Conservation (phyloP, 192 early-diverging fungal species). For the Paraglomus occultum region DNA sequence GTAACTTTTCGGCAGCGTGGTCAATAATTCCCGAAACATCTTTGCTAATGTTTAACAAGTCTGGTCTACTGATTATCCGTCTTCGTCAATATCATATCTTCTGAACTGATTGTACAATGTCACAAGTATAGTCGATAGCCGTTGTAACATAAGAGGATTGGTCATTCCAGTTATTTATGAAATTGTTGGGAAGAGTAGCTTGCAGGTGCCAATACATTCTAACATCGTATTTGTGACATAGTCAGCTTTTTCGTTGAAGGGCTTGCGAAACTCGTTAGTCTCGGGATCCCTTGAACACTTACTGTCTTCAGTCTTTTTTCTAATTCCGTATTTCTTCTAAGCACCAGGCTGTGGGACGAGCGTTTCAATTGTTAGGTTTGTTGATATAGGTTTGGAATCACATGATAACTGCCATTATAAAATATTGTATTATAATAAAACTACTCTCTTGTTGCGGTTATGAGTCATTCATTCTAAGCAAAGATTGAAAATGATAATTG, state of each 20-base stretch:
- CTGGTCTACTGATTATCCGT: conserved; percentile 39
- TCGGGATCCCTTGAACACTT: conserved; percentile 44
- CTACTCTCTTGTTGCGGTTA: no score
- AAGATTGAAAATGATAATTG: no score
- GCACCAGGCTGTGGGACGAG: no score
- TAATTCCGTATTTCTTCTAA: no score
- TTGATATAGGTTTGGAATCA: no score
- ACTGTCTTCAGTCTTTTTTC: no score
- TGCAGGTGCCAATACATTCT: conserved; percentile 74
- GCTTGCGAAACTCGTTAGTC: conserved; percentile 43
- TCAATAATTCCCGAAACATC: conserved; percentile 32
- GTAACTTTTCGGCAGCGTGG: conserved; percentile 37
- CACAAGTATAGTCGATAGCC: conserved; percentile 59
- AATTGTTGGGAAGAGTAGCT: conserved; percentile 58
- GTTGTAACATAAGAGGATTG: conserved; percentile 71
- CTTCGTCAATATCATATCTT: conserved; percentile 31
- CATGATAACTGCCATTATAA: no score
- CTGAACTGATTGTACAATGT: conserved; percentile 50
- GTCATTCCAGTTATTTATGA: conserved; percentile 82
- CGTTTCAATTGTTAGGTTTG: no score
- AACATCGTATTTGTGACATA: conserved; percentile 64
- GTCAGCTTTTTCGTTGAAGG: conserved; percentile 64
- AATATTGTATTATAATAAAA: no score
- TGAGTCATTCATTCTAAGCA: no score
- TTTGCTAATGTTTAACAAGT: conserved; percentile 37